Evolutionary conservation across 2,329 filamentous ascomycete genomes (phyloP), one percentile per base, ranked within the genome.

Genomic region (Geoglossum cookeanum): DNA sequence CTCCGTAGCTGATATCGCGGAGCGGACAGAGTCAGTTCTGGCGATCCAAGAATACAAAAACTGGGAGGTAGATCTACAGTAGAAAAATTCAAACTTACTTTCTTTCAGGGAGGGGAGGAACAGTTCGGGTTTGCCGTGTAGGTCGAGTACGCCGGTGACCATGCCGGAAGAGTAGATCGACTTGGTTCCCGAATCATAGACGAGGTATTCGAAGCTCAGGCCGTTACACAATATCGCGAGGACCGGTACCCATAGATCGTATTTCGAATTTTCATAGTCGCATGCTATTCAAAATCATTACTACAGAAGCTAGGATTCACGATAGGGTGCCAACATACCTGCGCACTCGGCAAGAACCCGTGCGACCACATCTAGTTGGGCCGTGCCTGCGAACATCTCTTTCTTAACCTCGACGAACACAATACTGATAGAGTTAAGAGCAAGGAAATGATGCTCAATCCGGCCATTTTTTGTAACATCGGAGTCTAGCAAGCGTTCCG

Each of bases 331-430:
- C 9, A 29, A 55, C 49, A 56, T 58, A 58, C 57, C 22, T 47
- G 35, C 27, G 32, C 51, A 58, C 35, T 58, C 57, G 6, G 57
- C 57, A n/a, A 58, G 57, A 32, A 58, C 51, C 48, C 56, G 57
- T n/a, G 17, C 57, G 9, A 29, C 11, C 9, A 55, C 47, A 39
- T 58, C 57, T 44, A 58, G 57, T 9, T 17, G 30, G 32, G 4
- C 13, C 55, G 44, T 47, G 17, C 35, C 51, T 13, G 11, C 33
- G n/a, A 32, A 30, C 15, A 56, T 27, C 29, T 9, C 22, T 37
- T 56, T 55, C n/a, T 58, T 55, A 7, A 58, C 57, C 27, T 58
- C 57, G 6, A 58, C 3, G 44, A 58, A 56, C 5, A 58, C 32
- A 45, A 55, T 55, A 27, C 57, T 55, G 9, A 58, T 30, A 13